phyloP scores from a whole-genome alignment of 805 yeast species.

The Candida peoriensis region DNA sequence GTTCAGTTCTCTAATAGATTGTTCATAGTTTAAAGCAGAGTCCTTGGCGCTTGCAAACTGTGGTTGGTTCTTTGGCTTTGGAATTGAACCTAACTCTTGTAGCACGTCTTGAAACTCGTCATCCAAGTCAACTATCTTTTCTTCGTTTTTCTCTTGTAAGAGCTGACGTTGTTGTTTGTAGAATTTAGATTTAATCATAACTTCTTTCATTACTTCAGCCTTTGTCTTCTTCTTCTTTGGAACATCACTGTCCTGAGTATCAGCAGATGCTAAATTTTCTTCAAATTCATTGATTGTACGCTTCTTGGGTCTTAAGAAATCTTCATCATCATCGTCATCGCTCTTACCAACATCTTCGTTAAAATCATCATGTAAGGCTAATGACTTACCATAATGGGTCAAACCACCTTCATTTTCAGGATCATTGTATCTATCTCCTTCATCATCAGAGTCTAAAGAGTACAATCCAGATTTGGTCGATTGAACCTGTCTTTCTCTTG shows the following conservation, averaged over 20 bases:
- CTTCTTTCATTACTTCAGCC: conserved; percentile 81
- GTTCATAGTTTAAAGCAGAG: conserved; percentile 50
- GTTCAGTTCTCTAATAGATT: conserved; percentile 58
- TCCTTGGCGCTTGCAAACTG: conserved; percentile 27
- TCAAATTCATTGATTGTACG: conserved; percentile 23
- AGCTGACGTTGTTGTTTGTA: conserved; percentile 72
- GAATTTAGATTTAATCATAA: conserved; percentile 76
- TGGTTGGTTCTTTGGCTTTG: conserved; percentile 24
- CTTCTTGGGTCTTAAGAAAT: conserved; percentile 29
- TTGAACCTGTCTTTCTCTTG: conserved; percentile 73
- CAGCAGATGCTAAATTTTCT: conserved; percentile 37
- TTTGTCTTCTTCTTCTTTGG: conserved; percentile 69
- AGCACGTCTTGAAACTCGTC: conserved; percentile 69
- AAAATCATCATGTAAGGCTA: conserved; percentile 54
- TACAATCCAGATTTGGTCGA: conserved; percentile 56
- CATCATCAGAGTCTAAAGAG: conserved; percentile 69
- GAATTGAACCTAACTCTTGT: conserved; percentile 39
- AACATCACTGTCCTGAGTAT: conserved; percentile 33
- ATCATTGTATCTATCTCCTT: conserved; percentile 33
- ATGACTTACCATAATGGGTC: conserved; percentile 75
- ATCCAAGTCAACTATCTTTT: conserved; percentile 61
- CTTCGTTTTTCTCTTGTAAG: conserved; percentile 54
- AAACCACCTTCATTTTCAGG: conserved; percentile 32
- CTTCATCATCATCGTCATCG: conserved; percentile 34
- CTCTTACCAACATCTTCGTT: conserved; percentile 42